Conservation (phyloP, 1,284 basidiomycete genomes). For the Stygiomarasmius scandens region DNA sequence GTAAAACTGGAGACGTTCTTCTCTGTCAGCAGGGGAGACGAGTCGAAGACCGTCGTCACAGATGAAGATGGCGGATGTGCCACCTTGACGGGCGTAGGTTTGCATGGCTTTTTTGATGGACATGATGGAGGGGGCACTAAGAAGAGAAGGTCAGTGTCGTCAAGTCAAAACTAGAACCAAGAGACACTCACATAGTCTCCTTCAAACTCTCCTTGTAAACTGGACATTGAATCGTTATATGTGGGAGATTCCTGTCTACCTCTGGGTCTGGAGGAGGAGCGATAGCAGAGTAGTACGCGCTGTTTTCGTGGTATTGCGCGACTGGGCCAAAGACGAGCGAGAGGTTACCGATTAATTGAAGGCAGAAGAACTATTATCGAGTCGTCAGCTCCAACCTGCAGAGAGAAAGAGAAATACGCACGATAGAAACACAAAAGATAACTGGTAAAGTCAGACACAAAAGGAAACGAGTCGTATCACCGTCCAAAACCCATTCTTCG, state of each 20-base stretch:
- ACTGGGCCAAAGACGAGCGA: slow-evolving; percentile 39
- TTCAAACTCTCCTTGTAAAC: slow-evolving; percentile 80
- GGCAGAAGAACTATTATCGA: slow-evolving; percentile 57
- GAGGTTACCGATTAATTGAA: slow-evolving; percentile 66
- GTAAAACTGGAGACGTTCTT: slow-evolving; percentile 49
- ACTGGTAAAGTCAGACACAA: slow-evolving; percentile 67
- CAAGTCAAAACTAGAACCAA: slow-evolving; percentile 1
- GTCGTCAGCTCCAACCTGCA: not conserved
- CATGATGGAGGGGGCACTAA: slow-evolving; percentile 72
- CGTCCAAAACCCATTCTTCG: slow-evolving; percentile 71
- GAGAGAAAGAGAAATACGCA: slow-evolving; percentile 37
- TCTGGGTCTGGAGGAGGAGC: slow-evolving; percentile 58
- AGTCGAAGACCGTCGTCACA: slow-evolving; percentile 78
- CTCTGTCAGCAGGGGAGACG: slow-evolving; percentile 53
- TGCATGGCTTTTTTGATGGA: slow-evolving; percentile 87
- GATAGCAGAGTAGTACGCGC: slow-evolving; percentile 69
- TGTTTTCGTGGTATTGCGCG: slow-evolving; percentile 71
- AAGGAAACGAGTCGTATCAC: slow-evolving; percentile 62
- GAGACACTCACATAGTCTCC: slow-evolving; percentile 60
- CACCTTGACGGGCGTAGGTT: slow-evolving; percentile 82
- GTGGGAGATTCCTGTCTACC: slow-evolving; percentile 52
- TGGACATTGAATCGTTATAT: slow-evolving; percentile 78
- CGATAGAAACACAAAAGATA: slow-evolving; percentile 72
- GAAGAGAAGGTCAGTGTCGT: not conserved
- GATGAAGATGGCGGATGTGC: slow-evolving; percentile 75